Evolutionary conservation across 306 rosid genomes (phyloP).

Genomic region (Prunus kanzakura): DNA sequence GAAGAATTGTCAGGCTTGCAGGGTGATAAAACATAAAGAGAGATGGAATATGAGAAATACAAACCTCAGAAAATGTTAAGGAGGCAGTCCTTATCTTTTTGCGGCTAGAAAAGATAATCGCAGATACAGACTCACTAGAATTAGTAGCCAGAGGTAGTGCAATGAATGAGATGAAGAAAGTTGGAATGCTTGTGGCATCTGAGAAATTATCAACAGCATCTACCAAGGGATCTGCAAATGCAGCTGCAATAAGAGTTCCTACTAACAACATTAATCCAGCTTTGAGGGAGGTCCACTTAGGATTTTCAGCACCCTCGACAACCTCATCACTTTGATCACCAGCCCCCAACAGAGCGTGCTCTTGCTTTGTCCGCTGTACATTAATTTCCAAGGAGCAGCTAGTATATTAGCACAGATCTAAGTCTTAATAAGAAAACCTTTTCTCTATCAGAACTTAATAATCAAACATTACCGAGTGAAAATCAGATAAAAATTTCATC

Average conservation of each 20-base stretch:
- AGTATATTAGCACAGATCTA: neutral
- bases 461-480: slow-evolving; percentile 48
- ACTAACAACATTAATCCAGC: slow-evolving; percentile 58
- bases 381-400: slow-evolving; percentile 8
- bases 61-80: slow-evolving; percentile 89
- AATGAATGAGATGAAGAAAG: slow-evolving; percentile 94
- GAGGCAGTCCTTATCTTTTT: slow-evolving; percentile 75
- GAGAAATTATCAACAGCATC: slow-evolving; percentile 91
- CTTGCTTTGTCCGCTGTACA: slow-evolving; percentile 64
- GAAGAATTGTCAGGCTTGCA: neutral
- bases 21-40: neutral
- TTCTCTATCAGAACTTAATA: neutral
- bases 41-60: slow-evolving; percentile 13
- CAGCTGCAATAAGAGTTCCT: slow-evolving; percentile 81
- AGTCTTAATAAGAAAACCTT: slow-evolving; percentile 15
- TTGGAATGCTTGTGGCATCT: slow-evolving; percentile 81
- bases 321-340: slow-evolving; percentile 47
- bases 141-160: slow-evolving; percentile 80
- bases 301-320: slow-evolving; percentile 35
- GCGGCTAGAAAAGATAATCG: slow-evolving; percentile 83
- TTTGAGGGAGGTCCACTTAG: slow-evolving; percentile 45
- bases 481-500: slow-evolving; percentile 38
- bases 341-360: slow-evolving; percentile 58
- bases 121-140: slow-evolving; percentile 89
- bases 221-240: slow-evolving; percentile 90